phyloP scores from a whole-genome alignment of 179 eudicot species.

The Silene noctiflora region DNA sequence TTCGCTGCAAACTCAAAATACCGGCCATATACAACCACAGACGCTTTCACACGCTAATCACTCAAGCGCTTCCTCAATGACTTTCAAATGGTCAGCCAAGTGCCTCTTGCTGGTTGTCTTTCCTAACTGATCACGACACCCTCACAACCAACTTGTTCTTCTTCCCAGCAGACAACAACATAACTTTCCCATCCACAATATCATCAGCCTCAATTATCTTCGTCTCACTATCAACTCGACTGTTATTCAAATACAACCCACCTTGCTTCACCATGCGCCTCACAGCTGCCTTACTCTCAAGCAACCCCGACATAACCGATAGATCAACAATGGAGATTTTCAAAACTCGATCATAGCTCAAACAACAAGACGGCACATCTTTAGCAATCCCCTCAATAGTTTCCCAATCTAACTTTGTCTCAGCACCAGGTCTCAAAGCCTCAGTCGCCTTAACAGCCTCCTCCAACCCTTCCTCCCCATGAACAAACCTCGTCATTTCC shows the following conservation, averaged over 20 bases:
- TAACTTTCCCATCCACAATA: constrained; percentile 71
- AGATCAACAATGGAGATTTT: constrained; percentile 51
- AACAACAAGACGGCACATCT: constrained; percentile 73
- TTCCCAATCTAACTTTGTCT: constrained; percentile 62
- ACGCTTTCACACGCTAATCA: too few relatives aligned
- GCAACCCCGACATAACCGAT: constrained; percentile 65
- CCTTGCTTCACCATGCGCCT: constrained; percentile 83
- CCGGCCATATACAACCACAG: too few relatives aligned
- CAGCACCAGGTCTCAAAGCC: constrained; percentile 78
- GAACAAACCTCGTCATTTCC: constrained; percentile 79
- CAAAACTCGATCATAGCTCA: constrained; percentile 46
- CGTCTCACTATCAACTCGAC: constrained; percentile 56
- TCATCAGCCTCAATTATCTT: constrained; percentile 61
- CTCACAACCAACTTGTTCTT: constrained; percentile 88
- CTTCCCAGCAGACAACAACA: constrained; percentile 81
- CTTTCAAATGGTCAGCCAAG: background rate
- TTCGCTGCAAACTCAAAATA: background rate
- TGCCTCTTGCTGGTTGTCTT: background rate
- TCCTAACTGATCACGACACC: constrained; percentile 36
- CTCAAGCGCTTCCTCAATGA: too few relatives aligned
- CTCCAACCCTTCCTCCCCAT: constrained; percentile 68
- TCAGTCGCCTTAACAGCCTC: constrained; percentile 83
- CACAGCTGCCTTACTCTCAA: constrained; percentile 78
- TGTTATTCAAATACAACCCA: constrained; percentile 77
- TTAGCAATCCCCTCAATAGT: constrained; percentile 68